These are phyloP conservation scores for Trichosporon sp. DNA, from an alignment of 1,284 basidiomycete species.

Conservation along the genomic window DNA sequence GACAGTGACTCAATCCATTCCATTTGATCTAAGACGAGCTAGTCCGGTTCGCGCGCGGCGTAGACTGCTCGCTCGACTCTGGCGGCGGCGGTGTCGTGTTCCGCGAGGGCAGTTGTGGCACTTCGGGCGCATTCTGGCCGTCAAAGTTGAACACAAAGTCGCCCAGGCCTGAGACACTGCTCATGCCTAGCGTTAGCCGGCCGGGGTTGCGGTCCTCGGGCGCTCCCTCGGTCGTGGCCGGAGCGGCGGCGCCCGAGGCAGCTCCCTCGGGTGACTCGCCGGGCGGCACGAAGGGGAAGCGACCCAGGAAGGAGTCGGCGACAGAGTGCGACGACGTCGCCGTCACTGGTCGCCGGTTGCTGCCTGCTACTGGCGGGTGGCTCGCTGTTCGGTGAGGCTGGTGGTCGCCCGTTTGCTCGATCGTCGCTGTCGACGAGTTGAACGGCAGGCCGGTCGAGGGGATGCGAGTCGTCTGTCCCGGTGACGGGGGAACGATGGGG, in stretches of 20 bases:
- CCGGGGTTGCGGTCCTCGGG: conserved; percentile 1
- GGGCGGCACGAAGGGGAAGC: conserved; percentile 43
- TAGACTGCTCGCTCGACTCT: neutral
- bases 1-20: neutral
- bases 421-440: conserved; percentile 9
- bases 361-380: conserved; percentile 1
- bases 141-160: conserved; percentile 42
- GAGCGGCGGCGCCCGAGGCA: neutral
- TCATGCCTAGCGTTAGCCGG: conserved; percentile 28
- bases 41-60: neutral
- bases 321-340: conserved; percentile 23
- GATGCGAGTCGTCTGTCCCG: conserved; percentile 4
- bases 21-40: neutral
- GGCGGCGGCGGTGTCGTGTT: neutral
- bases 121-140: neutral
- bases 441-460: conserved; percentile 3
- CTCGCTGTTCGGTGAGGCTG: conserved; percentile 2
- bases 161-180: conserved; percentile 36
- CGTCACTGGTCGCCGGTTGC: conserved; percentile 13
- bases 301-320: conserved; percentile 41
- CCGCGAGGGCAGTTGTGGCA: neutral
- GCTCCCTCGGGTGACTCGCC: conserved; percentile 24
- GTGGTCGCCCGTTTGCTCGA: conserved; percentile 2
- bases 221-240: neutral
- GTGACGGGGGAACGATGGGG: conserved; percentile 42